Evolutionary conservation across 345 rosid genomes (phyloP).

Genomic region (Physaria fendleri): DNA sequence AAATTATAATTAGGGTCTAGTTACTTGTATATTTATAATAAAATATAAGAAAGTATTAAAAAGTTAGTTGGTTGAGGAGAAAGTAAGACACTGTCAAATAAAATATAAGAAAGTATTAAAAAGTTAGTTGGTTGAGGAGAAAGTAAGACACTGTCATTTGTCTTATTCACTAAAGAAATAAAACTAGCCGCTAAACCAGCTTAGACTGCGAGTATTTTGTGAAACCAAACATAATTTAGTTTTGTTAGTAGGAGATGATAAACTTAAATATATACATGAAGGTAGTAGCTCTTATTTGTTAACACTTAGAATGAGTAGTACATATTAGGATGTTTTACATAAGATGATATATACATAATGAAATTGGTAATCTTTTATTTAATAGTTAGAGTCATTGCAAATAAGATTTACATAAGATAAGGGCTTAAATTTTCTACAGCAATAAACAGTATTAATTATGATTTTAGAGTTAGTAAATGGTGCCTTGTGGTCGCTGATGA

Average conservation of each 20-base stretch:
- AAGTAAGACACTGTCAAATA: neutral
- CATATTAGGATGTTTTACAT: too few relatives aligned
- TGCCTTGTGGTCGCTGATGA: conserved; percentile 21
- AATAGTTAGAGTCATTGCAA: too few relatives aligned
- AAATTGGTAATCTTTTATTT: neutral
- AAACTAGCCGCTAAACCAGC: neutral
- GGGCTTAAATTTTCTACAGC: neutral
- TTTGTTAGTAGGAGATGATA: neutral
- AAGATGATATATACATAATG: neutral
- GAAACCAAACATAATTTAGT: neutral
- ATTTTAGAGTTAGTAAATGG: conserved; percentile 15
- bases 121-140: conserved; percentile 19
- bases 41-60: neutral
- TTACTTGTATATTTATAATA: too few relatives aligned
- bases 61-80: conserved; percentile 19
- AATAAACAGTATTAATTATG: neutral
- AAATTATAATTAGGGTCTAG: too few relatives aligned
- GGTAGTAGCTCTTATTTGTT: neutral
- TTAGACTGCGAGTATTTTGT: neutral
- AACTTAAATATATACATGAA: neutral
- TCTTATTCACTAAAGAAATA: conserved; percentile 10
- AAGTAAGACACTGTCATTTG: conserved; percentile 3
- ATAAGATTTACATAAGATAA: neutral
- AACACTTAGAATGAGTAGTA: neutral
- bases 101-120: neutral